These are phyloP conservation scores for Gyrodon lividus DNA, from an alignment of 768 basidiomycete species.

Conservation along the genomic window DNA sequence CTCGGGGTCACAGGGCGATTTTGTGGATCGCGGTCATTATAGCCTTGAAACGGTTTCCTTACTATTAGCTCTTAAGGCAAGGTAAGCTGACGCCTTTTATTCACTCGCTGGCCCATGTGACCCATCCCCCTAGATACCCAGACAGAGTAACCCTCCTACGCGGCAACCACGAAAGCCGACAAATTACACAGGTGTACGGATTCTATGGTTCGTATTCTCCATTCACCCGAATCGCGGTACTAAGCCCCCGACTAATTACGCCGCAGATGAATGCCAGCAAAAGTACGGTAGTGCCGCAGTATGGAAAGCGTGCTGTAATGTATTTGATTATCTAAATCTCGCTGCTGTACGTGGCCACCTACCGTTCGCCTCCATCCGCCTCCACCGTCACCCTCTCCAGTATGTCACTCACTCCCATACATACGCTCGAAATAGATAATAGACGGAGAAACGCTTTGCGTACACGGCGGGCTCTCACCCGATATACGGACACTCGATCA, in stretches of 20 bases:
- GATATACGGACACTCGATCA: constrained; percentile 95
- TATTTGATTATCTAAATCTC: constrained; percentile 94
- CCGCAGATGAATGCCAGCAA: constrained; percentile 90
- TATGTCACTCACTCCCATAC: neutral
- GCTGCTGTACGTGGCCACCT: constrained; percentile 66
- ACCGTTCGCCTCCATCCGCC: neutral
- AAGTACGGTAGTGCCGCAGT: constrained; percentile 95
- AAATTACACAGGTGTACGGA: constrained; percentile 99
- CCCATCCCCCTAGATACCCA: constrained; percentile 63
- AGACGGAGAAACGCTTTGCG: constrained; percentile 88
- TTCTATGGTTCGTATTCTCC: constrained; percentile 70
- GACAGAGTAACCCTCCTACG: constrained; percentile 88
- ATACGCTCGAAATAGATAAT: constrained; percentile 62
- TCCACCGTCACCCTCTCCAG: neutral
- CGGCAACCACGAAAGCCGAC: constrained; percentile 95
- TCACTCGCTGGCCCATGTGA: constrained; percentile 4
- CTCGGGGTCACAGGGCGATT: constrained; percentile 70
- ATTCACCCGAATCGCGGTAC: neutral
- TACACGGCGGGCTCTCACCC: constrained; percentile 94
- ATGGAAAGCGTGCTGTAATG: constrained; percentile 96
- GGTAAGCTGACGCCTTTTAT: constrained; percentile 42
- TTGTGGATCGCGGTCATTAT: constrained; percentile 96
- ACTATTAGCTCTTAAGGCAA: constrained; percentile 84
- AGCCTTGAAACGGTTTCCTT: constrained; percentile 93
- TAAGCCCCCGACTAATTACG: neutral